Conservation (phyloP, 106 monocot genomes). For the Iris macrosiphon region DNA sequence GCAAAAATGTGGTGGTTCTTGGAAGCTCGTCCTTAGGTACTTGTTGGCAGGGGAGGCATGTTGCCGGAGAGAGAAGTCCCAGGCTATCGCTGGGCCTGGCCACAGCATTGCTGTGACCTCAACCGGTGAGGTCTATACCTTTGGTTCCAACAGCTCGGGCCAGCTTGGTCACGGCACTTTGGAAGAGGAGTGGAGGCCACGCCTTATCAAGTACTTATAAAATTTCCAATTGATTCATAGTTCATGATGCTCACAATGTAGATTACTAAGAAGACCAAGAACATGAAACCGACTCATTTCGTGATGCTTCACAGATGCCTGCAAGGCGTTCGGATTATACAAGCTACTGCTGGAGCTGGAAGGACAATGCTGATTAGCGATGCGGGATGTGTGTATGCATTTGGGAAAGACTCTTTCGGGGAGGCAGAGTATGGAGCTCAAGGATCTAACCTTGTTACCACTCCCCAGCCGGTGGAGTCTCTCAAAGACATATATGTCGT, state of each 20-base stretch:
- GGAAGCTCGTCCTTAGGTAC: conserved; percentile 92
- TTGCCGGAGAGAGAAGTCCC: conserved; percentile 75
- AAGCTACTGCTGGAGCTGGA: conserved; percentile 88
- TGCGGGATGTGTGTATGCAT: conserved; percentile 78
- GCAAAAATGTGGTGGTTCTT: conserved; percentile 76
- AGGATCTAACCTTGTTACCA: conserved; percentile 57
- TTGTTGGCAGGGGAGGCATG: conserved; percentile 87
- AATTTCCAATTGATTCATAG: conserved; percentile 19
- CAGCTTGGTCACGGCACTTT: conserved; percentile 93
- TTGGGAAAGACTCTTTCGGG: conserved; percentile 92
- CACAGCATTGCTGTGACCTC: conserved; percentile 94
- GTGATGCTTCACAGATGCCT: conserved; percentile 58
- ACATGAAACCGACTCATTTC: conserved; percentile 12
- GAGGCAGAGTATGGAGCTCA: conserved; percentile 69
- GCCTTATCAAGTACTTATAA: conserved; percentile 67
- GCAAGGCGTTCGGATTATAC: conserved; percentile 90
- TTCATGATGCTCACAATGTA: conserved; percentile 7
- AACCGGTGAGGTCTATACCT: conserved; percentile 67
- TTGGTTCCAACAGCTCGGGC: conserved; percentile 88
- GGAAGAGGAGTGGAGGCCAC: conserved; percentile 93
- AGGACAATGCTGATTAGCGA: conserved; percentile 96
- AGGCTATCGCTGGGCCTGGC: conserved; percentile 87
- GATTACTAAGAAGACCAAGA: conserved; percentile 13
- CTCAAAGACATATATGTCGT: conserved; percentile 80
- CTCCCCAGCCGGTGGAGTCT: conserved; percentile 73